These are phyloP conservation scores for Botrytis fragariae DNA, from an alignment of 2,329 filamentous ascomycete species.

Conservation along the genomic window DNA sequence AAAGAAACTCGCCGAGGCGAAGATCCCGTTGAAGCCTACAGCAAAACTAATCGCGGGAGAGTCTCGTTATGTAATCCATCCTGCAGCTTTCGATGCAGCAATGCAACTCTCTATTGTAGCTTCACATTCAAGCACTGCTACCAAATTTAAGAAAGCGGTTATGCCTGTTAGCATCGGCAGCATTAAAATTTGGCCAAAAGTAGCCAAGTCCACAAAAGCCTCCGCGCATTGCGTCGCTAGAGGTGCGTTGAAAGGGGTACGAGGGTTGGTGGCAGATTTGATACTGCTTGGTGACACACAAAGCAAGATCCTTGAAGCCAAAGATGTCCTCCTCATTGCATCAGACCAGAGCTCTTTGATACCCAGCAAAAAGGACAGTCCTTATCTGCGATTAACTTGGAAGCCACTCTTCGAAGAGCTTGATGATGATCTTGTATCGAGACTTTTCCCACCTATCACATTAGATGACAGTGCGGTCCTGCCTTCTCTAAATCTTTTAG, in stretches of 20 bases:
- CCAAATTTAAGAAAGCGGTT: not conserved
- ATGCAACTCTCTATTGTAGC: not conserved
- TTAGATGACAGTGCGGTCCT: not conserved
- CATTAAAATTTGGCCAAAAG: not conserved
- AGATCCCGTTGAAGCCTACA: not conserved
- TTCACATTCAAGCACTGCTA: not conserved
- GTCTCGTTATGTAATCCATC: constrained; percentile 40
- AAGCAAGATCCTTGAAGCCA: not conserved
- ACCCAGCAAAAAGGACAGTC: not conserved
- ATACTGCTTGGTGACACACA: not conserved
- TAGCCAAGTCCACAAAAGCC: not conserved
- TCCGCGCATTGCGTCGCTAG: not conserved
- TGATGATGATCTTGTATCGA: not conserved
- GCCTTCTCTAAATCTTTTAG: too few relatives aligned
- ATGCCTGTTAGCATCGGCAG: not conserved
- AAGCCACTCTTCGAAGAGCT: not conserved
- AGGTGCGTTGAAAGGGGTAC: not conserved
- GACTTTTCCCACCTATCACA: not conserved
- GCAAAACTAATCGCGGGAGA: not conserved
- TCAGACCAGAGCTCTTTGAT: not conserved
- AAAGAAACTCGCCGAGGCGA: not conserved
- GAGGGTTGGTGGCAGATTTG: not conserved
- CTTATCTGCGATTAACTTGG: not conserved
- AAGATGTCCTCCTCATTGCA: not conserved
- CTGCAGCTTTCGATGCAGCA: constrained; percentile 30